Conservation (phyloP, 345 rosid genomes). For the Acer negundo region DNA sequence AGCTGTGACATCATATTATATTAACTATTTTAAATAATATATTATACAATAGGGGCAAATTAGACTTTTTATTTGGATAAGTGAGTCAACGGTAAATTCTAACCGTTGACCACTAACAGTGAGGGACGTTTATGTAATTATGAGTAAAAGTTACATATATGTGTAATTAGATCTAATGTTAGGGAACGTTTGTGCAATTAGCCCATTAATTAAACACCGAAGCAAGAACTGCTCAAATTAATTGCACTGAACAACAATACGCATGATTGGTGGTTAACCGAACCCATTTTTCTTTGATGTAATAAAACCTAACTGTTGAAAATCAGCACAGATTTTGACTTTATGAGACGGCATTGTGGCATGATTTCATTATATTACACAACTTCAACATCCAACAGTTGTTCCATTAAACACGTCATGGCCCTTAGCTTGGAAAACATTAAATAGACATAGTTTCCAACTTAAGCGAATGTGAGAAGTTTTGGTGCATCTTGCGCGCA, state of each 20-base stretch:
- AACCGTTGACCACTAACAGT: no score
- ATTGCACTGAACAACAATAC: not conserved
- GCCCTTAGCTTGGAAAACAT: not conserved
- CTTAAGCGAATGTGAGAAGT: no score
- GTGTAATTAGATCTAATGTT: no score
- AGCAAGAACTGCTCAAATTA: not conserved
- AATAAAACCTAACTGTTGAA: not conserved
- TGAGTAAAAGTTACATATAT: no score
- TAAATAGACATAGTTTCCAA: not conserved
- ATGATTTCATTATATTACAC: not conserved
- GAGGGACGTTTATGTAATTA: no score
- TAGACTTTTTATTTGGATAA: no score
- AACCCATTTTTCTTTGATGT: not conserved
- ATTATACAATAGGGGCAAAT: no score
- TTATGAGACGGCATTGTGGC: not conserved
- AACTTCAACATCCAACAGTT: conserved; percentile 5
- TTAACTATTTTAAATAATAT: no score
- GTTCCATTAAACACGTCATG: not conserved
- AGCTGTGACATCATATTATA: no score
- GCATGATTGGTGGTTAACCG: not conserved
- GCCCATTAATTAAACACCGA: not conserved
- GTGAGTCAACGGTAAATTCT: no score
- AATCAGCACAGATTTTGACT: not conserved
- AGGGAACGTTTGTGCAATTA: no score
- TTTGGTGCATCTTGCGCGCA: not conserved